Base-by-base conservation (phyloP, 208 protist species). In the Crithidia expoeki region DNA sequence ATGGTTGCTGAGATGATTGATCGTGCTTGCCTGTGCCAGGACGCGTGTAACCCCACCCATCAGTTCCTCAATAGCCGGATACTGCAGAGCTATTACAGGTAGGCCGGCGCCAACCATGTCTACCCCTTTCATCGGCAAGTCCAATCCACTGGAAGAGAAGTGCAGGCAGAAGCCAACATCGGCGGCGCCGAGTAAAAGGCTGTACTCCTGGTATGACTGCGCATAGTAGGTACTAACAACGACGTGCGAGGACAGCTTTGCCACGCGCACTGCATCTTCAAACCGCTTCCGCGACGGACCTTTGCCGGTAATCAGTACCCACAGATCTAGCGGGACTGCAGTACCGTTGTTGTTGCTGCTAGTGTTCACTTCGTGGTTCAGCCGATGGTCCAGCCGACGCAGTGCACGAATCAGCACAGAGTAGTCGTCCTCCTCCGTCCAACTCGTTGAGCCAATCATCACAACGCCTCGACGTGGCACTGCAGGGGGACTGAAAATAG, bases 101-200 rank as follows among this genome's bases (percentile, higher is more conserved):
- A 99, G 40, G 14, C 88, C 87, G 55, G 82, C 89, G 1, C 98
- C 98, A 32, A 99, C 84, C 96, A 99, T 98, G 65, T 99, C 98
- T 3, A 98, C 92, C 9, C 95, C 95, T 67, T 99, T 99, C 98
- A 99, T 99, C 6, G 98, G 98, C 23, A 99, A 74, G 76, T 99
- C 98, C 23, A 98, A 38, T 5, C 95, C 97, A 59, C 92, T 97
- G 2, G 90, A 95, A 11, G 94, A 98, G 61, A 86, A 81, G 78
- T 99, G 98, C 19, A 99, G 75, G 60, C 91, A 98, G 25, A 99
- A 82, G 6, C 97, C 97, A 14, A 98, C 76, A 80, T 99, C 97
- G 17, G 92, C 90, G 30, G 84, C 86, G 2, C 89, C 88, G 7
- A 99, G 80, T 12, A 98, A 80, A 25, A 87, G 72, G 14, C 95